Conservation (phyloP, 495 filamentous ascomycete species). For the Podospora pseudocomata region DNA sequence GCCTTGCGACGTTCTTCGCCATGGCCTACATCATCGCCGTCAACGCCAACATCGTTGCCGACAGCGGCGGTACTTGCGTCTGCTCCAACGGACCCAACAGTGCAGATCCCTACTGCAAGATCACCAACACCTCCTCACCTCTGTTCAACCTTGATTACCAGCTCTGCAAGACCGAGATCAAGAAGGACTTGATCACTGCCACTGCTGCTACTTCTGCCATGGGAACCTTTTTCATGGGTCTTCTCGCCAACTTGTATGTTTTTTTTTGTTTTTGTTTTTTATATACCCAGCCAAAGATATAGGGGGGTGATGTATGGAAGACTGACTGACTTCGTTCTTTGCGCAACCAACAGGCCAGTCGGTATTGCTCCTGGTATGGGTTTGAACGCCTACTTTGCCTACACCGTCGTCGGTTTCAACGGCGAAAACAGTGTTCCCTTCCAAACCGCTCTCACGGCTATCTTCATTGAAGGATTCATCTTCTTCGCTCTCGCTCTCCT, state of each 20-base stretch:
- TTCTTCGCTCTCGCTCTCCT: constrained; percentile 66
- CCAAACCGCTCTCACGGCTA: constrained; percentile 67
- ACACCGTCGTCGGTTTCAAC: constrained; percentile 73
- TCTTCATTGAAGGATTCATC: constrained; percentile 78
- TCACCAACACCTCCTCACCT: constrained; percentile 32
- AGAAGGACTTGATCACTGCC: constrained; percentile 72
- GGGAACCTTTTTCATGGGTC: constrained; percentile 68
- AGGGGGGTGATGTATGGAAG: constrained; percentile 2
- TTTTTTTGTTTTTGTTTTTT: not conserved
- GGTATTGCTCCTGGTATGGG: constrained; percentile 80
- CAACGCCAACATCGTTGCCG: constrained; percentile 65
- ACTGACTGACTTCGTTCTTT: constrained; percentile 10
- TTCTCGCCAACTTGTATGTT: constrained; percentile 57
- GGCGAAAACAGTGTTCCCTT: constrained; percentile 66
- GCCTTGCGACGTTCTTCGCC: constrained; percentile 78
- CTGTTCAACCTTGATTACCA: constrained; percentile 51
- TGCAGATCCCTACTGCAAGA: constrained; percentile 50
- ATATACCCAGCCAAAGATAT: too few species aligned
- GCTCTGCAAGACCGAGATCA: constrained; percentile 61
- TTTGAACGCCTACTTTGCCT: constrained; percentile 79
- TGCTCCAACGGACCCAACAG: constrained; percentile 45
- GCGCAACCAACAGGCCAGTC: constrained; percentile 55
- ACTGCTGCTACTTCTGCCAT: constrained; percentile 74
- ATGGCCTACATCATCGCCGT: constrained; percentile 77
- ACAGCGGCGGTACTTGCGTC: constrained; percentile 62